Percentiles rank a stretch among this genome's conserved stretches.
Conservation (phyloP, 225 moss, liverwort and hornwort species). For the Physcomitrellopsis africana region DNA sequence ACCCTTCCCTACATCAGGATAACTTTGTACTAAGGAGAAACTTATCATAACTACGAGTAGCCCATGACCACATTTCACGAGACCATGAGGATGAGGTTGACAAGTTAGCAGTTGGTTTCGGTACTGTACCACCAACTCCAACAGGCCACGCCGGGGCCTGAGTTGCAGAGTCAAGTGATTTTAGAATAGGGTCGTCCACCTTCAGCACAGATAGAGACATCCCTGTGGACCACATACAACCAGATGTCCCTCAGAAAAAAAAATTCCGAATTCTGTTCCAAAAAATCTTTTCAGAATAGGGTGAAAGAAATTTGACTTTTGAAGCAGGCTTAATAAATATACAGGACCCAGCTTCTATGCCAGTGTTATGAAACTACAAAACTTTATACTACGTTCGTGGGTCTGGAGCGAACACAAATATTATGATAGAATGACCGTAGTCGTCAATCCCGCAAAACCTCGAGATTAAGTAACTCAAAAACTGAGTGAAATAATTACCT, state of each 20-base stretch:
- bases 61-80: conserved; percentile 37
- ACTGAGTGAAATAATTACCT: conserved; percentile 53
- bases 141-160: conserved; percentile 96
- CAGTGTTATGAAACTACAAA: not conserved
- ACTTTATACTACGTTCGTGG: no score
- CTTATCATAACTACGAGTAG: conserved; percentile 27
- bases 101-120: conserved; percentile 32
- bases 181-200: conserved; percentile 80
- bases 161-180: conserved; percentile 75
- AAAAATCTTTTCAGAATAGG: conserved; percentile 4
- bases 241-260: conserved; percentile 22
- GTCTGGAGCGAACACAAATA: not conserved
- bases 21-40: conserved; percentile 27
- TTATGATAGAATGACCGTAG: not conserved
- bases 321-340: conserved; percentile 1
- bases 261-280: not conserved
- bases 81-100: conserved; percentile 19
- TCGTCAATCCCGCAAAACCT: not conserved
- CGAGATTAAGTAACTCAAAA: not conserved
- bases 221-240: conserved; percentile 49
- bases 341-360: conserved; percentile 9
- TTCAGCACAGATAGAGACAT: conserved; percentile 98
- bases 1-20: not conserved
- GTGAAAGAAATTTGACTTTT: not conserved
- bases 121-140: conserved; percentile 77